Percentiles rank a stretch among this genome's conserved stretches.
Conservation (phyloP, 768 basidiomycete species). For the Lactarius sanguifluus region DNA sequence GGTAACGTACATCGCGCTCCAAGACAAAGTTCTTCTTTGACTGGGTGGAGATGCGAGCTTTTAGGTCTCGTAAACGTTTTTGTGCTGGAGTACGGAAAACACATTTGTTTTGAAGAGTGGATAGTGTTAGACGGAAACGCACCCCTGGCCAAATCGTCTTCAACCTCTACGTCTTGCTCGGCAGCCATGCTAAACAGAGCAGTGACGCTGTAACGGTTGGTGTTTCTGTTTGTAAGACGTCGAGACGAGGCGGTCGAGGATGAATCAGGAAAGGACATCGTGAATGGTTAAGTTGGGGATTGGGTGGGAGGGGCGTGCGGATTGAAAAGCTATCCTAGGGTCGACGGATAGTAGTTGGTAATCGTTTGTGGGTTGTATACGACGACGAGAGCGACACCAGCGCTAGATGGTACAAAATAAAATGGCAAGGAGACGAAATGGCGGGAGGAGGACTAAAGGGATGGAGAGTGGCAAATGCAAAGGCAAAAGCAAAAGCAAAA, state of each 20-base stretch:
- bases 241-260: slow-evolving; percentile 63
- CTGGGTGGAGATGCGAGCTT: slow-evolving; percentile 95
- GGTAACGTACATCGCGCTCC: slow-evolving; percentile 96
- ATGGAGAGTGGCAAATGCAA: background rate
- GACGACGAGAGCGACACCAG: slow-evolving; percentile 29
- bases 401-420: slow-evolving; percentile 35
- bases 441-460: slow-evolving; percentile 14
- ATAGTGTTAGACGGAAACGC: slow-evolving; percentile 34
- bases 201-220: slow-evolving; percentile 94
- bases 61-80: slow-evolving; percentile 93
- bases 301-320: slow-evolving; percentile 1
- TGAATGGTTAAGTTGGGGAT: slow-evolving; percentile 15
- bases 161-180: slow-evolving; percentile 97
- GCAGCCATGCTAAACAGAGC: slow-evolving; percentile 97
- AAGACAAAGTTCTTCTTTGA: slow-evolving; percentile 99
- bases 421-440: slow-evolving; percentile 30
- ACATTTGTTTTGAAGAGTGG: slow-evolving; percentile 13
- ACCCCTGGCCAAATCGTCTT: slow-evolving; percentile 96
- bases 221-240: slow-evolving; percentile 87
- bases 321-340: slow-evolving; percentile 24
- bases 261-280: slow-evolving; percentile 58
- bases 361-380: slow-evolving; percentile 15
- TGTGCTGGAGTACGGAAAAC: slow-evolving; percentile 61
- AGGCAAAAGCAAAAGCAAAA: background rate
- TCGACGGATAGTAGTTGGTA: slow-evolving; percentile 10